Conservation (phyloP, 768 basidiomycete genomes). For the Boletus fagicola region DNA sequence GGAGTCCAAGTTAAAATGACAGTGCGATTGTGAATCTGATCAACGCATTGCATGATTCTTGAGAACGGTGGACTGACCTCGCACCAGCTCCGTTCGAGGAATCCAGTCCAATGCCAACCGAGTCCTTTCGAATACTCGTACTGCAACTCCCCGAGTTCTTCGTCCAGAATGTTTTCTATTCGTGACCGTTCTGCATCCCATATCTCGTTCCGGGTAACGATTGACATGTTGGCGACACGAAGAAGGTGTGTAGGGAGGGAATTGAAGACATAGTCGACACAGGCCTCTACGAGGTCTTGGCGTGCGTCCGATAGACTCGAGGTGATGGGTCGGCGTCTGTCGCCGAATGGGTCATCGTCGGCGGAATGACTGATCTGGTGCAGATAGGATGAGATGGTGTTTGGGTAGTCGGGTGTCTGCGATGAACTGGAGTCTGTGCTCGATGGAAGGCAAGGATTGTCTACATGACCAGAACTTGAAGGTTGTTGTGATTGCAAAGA, state of each 20-base stretch:
- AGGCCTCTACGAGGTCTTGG: constrained; percentile 3
- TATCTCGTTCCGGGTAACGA: constrained; percentile 5
- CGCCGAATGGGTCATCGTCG: constrained; percentile 11
- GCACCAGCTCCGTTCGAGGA: constrained; percentile 8
- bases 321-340: neutral
- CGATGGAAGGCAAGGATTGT: neutral
- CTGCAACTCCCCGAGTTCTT: neutral
- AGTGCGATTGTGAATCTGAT: neutral
- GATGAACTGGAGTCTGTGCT: neutral
- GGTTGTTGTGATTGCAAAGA: neutral
- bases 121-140: constrained; percentile 5
- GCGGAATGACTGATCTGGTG: constrained; percentile 8
- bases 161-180: constrained; percentile 1
- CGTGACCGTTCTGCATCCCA: constrained; percentile 4
- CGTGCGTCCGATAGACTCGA: constrained; percentile 2
- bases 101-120: constrained; percentile 4
- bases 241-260: constrained; percentile 8
- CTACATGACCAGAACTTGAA: neutral
- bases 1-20: too few relatives aligned
- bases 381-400: constrained; percentile 6
- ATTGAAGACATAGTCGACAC: constrained; percentile 8
- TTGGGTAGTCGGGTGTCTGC: neutral
- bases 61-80: neutral
- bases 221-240: constrained; percentile 5
- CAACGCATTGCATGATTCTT: too few relatives aligned